Conservation (phyloP, 768 basidiomycete species). For the Hydnomerulius pinastri region DNA sequence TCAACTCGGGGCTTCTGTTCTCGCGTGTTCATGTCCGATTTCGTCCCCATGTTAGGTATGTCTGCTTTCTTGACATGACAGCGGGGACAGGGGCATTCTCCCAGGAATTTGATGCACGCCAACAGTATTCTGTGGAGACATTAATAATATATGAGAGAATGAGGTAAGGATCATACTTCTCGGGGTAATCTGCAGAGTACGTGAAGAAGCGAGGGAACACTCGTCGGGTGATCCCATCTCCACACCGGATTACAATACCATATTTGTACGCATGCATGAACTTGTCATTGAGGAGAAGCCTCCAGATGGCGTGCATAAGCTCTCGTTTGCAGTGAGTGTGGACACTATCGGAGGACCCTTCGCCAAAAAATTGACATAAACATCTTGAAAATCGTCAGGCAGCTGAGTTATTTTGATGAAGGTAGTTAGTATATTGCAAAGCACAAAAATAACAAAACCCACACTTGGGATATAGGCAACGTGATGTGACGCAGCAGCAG, state of each 20-base stretch:
- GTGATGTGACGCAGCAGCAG: constrained; percentile 6
- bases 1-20: neutral
- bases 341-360: neutral
- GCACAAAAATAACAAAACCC: neutral
- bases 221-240: constrained; percentile 16
- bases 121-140: constrained; percentile 17
- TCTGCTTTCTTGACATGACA: constrained; percentile 20
- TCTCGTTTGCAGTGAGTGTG: constrained; percentile 21
- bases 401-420: constrained; percentile 7
- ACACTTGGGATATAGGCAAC: constrained; percentile 12
- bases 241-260: constrained; percentile 17
- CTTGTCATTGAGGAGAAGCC: constrained; percentile 15
- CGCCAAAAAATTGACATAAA: neutral
- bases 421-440: constrained; percentile 12
- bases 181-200: constrained; percentile 22
- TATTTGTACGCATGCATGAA: constrained; percentile 17
- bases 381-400: constrained; percentile 8
- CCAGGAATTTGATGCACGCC: constrained; percentile 23
- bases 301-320: constrained; percentile 20
- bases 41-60: constrained; percentile 14
- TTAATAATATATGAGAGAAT: neutral
- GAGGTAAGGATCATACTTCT: constrained; percentile 13
- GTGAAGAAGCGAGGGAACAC: constrained; percentile 20
- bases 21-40: constrained; percentile 2
- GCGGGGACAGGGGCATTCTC: constrained; percentile 27